These are phyloP conservation scores for Solanum pimpinellifolium DNA, from an alignment of 257 asterid genomes.

Conservation along the genomic window DNA sequence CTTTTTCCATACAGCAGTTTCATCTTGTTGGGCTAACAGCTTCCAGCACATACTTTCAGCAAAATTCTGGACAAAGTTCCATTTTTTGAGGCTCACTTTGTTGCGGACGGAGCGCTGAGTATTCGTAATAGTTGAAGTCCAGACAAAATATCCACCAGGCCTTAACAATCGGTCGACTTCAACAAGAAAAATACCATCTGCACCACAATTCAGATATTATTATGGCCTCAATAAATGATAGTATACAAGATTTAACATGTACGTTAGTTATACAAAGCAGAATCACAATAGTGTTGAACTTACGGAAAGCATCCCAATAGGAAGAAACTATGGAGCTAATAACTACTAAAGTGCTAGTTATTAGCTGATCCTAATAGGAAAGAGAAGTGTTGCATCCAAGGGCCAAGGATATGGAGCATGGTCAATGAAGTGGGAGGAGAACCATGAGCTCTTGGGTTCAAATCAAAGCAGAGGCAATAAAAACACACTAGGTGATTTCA, in stretches of 20 bases:
- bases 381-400: not conserved
- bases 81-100: slow-evolving; percentile 66
- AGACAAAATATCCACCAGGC: slow-evolving; percentile 99
- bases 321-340: not conserved
- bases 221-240: not conserved
- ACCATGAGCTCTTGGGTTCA: not conserved
- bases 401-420: not conserved
- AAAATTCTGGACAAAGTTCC: slow-evolving; percentile 57
- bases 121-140: slow-evolving; percentile 85
- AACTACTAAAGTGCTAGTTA: not conserved
- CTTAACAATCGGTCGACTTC: slow-evolving; percentile 90
- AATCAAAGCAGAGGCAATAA: not conserved
- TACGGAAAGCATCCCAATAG: not conserved
- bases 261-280: not conserved
- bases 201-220: slow-evolving; percentile 8
- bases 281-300: not conserved
- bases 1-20: slow-evolving; percentile 94
- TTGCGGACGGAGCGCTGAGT: slow-evolving; percentile 63
- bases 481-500: not conserved
- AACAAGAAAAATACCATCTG: slow-evolving; percentile 69
- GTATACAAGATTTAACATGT: not conserved
- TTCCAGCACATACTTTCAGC: slow-evolving; percentile 84
- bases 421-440: not conserved
- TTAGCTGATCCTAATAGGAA: not conserved
- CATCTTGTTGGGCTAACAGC: slow-evolving; percentile 85